These are phyloP conservation scores for Stephania yunnanensis DNA, from an alignment of 164 flowering plant species.

Conservation along the genomic window DNA sequence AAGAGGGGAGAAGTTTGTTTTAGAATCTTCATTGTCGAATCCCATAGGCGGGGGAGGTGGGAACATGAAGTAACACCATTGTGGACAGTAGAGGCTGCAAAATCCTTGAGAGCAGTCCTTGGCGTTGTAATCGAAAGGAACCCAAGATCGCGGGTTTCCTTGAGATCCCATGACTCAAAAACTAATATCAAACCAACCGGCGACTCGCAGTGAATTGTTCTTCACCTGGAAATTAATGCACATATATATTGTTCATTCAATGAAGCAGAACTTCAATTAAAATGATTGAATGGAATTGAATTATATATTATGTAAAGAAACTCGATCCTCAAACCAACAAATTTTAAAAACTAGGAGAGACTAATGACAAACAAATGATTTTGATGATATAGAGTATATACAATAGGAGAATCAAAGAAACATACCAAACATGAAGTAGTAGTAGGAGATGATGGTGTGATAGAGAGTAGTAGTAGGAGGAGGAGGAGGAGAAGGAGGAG, in stretches of 20 bases:
- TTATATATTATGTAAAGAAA: not conserved
- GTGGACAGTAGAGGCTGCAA: constrained; percentile 72
- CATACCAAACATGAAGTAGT: not conserved
- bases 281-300: not conserved
- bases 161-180: constrained; percentile 36
- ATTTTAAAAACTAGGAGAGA: not conserved
- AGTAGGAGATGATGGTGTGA: not conserved
- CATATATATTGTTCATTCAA: too few relatives aligned
- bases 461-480: not conserved
- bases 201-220: not conserved
- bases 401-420: not conserved
- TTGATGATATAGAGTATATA: not conserved
- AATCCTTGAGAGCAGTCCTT: constrained; percentile 71
- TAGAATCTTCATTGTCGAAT: constrained; percentile 37
- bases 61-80: constrained; percentile 63
- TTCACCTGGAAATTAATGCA: not conserved
- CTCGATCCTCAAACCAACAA: not conserved
- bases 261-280: not conserved
- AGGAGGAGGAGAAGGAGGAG: not conserved
- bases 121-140: constrained; percentile 41
- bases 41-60: constrained; percentile 71
- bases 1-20: constrained; percentile 60
- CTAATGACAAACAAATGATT: not conserved
- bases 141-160: constrained; percentile 48
- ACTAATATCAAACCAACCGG: too few relatives aligned